Evolutionary conservation across 2,329 filamentous ascomycete genomes (phyloP).

Genomic region (Chalaropsis ovoidea): DNA sequence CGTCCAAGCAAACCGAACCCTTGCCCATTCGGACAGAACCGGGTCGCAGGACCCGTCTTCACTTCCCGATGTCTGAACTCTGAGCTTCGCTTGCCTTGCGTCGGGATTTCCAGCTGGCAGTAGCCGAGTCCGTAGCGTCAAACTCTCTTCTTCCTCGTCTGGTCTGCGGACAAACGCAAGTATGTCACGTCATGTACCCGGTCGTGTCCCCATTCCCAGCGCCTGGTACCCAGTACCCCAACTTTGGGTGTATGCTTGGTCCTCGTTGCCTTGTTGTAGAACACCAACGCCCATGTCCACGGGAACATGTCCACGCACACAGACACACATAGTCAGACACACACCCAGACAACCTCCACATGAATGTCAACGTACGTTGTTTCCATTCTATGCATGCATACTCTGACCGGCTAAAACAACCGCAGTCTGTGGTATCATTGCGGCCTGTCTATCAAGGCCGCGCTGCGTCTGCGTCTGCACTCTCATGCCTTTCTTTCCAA

Average conservation of each 20-base stretch:
- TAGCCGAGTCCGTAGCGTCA: too few species aligned
- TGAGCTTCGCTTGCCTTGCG: background rate
- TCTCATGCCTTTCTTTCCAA: background rate
- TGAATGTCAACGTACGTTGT: background rate
- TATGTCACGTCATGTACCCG: slow-evolving; percentile 6
- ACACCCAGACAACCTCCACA: too few species aligned
- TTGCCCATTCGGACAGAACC: slow-evolving; percentile 12
- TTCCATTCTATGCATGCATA: background rate
- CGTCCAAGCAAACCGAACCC: background rate
- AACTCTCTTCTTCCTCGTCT: background rate
- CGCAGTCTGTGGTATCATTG: background rate
- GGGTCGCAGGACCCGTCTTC: background rate
- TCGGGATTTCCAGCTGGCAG: too few species aligned
- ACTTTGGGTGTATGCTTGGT: background rate
- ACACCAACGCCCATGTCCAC: background rate
- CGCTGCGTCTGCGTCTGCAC: background rate
- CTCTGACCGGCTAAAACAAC: slow-evolving; percentile 1
- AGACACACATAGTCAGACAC: too few species aligned
- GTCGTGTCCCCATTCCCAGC: background rate
- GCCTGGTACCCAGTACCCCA: slow-evolving; percentile 4
- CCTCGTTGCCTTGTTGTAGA: background rate
- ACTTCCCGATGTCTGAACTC: background rate
- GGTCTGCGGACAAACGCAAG: background rate
- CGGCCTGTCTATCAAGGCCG: background rate
- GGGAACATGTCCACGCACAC: background rate